Base-by-base conservation (phyloP, 2,329 filamentous ascomycete genomes). In the Paraphaeosphaeria minitans region DNA sequence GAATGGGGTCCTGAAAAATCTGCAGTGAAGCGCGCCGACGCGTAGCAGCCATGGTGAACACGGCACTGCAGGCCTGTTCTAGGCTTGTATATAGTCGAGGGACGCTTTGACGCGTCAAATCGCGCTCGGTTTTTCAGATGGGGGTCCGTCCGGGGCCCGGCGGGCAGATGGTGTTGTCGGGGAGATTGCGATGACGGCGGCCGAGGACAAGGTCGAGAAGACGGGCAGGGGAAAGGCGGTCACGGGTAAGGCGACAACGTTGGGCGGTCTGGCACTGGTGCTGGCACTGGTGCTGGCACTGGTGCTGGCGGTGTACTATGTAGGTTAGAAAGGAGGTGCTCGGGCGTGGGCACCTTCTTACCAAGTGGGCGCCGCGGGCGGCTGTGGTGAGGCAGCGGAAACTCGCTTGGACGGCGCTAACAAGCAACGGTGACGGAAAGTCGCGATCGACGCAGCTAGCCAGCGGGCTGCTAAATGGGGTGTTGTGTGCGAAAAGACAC, bases 1-100 rank as follows among this genome's bases (percentile, higher is more conserved):
- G 68, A 45, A 80, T 75, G 58, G 81, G 77, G 75, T 88, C 85
- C 72, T 87, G 81, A 73, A 84, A 86, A 73, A 86, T 84, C 69
- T 87, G 82, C 76, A 87, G 76, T 67, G 80, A 77, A 64, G 77
- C 75, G 70, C 81, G 80, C 68, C 80, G 82, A 82, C 83, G 84
- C 82, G 83, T 84, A 76, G 82, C 79, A 75, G 81, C 78, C 82
- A 83, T 84, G 63, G 70, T 70, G 66, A 66, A 65, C 64, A 66
- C 58, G 57, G 63, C 64, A 62, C 61, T 54, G 61, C 62, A 65
- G 67, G 72, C 59, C 64, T 57, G 53, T 52, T 58, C 67, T 58
- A 68, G 65, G 58, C 67, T 70, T 66, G 67, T 70, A 71, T 71
- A 68, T 66, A 63, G 59, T 67, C 58, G 60, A 57, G 57, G 57